These are phyloP conservation scores for Alternaria tenuissima DNA, from an alignment of 2,329 filamentous ascomycete genomes.

Conservation along the genomic window DNA sequence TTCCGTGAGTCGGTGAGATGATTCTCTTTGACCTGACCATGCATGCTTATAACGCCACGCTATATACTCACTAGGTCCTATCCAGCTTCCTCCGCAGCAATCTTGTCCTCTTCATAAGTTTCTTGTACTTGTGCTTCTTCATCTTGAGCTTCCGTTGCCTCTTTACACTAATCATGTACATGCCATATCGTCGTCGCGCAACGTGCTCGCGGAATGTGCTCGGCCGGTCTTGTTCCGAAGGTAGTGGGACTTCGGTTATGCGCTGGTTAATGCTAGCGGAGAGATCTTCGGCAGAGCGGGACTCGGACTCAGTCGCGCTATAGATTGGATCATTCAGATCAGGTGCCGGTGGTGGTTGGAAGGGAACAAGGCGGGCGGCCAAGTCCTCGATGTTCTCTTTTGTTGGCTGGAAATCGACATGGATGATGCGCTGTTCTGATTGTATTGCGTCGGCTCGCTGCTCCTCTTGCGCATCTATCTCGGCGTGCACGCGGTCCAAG, in stretches of 20 bases:
- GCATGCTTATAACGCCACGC: slow-evolving; percentile 22
- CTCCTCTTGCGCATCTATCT: slow-evolving; percentile 43
- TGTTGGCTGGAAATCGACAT: slow-evolving; percentile 43
- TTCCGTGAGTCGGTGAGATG: slow-evolving; percentile 3
- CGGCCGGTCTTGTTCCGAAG: slow-evolving; percentile 15
- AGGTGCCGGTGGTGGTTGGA: slow-evolving; percentile 84
- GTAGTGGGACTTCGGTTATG: slow-evolving; percentile 29
- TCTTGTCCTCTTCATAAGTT: slow-evolving; percentile 91
- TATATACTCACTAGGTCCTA: slow-evolving; percentile 43
- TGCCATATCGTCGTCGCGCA: slow-evolving; percentile 53
- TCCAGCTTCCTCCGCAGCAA: slow-evolving; percentile 85
- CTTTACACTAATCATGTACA: slow-evolving; percentile 89
- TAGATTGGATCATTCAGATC: slow-evolving; percentile 60
- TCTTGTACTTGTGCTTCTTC: slow-evolving; percentile 99
- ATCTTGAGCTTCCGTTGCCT: slow-evolving; percentile 95
- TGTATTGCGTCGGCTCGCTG: slow-evolving; percentile 51
- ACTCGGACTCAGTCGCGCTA: slow-evolving; percentile 26
- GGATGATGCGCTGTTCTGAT: slow-evolving; percentile 42
- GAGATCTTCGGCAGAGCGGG: slow-evolving; percentile 23
- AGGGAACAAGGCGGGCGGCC: slow-evolving; percentile 71
- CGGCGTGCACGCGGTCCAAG: slow-evolving; percentile 51
- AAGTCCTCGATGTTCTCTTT: slow-evolving; percentile 51
- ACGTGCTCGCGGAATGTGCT: slow-evolving; percentile 41
- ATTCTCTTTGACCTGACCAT: slow-evolving; percentile 18
- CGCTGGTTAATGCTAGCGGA: slow-evolving; percentile 48